Evolutionary conservation across 179 eudicot genomes (phyloP), one percentile per base, ranked within the genome.

Genomic region (Patellifolia procumbens): DNA sequence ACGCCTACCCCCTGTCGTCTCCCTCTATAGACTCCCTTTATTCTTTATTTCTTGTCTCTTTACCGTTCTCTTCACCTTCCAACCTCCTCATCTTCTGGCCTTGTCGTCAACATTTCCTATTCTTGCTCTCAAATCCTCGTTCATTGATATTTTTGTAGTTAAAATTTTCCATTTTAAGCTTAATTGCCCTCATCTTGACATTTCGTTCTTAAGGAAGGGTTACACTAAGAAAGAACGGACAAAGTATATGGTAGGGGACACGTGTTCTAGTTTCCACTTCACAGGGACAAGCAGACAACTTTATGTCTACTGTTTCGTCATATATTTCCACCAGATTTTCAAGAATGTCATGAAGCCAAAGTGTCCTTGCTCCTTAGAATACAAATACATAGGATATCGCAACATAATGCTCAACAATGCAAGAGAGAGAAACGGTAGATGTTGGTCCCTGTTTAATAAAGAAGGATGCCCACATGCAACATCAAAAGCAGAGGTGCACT

Each of bases 11-110:
- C 74, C 76, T 34, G 72, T 79, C 22, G 31, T 75, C 74, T 64
- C 78, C 0, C 76, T 82, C 71, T 82, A 80, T 65, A 74, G 79
- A 52, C 71, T 82, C 59, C 82, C 85, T 31, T 82, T 82, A 58
- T 76, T 9, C 32, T 82, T 58, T 82, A 78, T 77, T 61, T 78
- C 26, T 37, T 79, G 32, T 82, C 85, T 28, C 82, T 82, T 52
- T 79, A 72, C 72, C 77, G 60, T 49, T 72, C 82, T 31, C 75
- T 82, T 8, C 85, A 75, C 60, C 60, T 76, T 31, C 78, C 77
- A 10, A 45, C 79, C 13, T 22, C 77, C 45, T 59, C 74, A 19
- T 67, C 78, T 7, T 82, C 63, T 49, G 80, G 80, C 56, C 45
- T 79, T 7, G 62, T 82, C 45, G 43, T 82, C 71, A 71, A 82